phyloP scores from a whole-genome alignment of 2,329 filamentous ascomycete species.

The Aspergillus sp. region DNA sequence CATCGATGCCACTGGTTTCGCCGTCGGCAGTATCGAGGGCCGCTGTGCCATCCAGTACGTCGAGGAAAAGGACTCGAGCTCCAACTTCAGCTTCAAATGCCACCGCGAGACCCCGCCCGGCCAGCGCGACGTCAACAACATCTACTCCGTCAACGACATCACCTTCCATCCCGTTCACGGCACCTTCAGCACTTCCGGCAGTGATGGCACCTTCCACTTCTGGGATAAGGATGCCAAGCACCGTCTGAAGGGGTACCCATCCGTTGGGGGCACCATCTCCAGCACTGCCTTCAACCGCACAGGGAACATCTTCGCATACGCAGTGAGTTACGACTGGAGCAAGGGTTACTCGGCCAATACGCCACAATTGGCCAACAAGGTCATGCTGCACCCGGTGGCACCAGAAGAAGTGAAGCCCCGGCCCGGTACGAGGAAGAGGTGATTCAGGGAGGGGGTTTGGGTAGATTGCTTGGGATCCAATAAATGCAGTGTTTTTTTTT shows the following conservation, averaged over 20 bases:
- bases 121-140: slow-evolving; percentile 65
- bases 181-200: slow-evolving; percentile 95
- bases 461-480: neutral
- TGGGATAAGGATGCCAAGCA: slow-evolving; percentile 86
- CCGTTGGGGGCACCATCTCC: slow-evolving; percentile 77
- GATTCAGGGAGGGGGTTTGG: slow-evolving; percentile 7
- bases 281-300: slow-evolving; percentile 84
- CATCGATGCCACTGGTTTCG: slow-evolving; percentile 81
- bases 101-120: slow-evolving; percentile 70
- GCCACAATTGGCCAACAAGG: slow-evolving; percentile 61
- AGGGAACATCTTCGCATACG: slow-evolving; percentile 78
- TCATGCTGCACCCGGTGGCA: slow-evolving; percentile 72
- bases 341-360: slow-evolving; percentile 88
- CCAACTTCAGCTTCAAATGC: slow-evolving; percentile 99
- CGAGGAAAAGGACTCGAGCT: slow-evolving; percentile 83
- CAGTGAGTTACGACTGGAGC: slow-evolving; percentile 95
- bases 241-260: slow-evolving; percentile 78
- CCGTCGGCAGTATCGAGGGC: slow-evolving; percentile 92
- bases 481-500: neutral
- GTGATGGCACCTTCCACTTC: slow-evolving; percentile 77
- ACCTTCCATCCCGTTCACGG: slow-evolving; percentile 94
- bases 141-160: slow-evolving; percentile 93
- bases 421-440: slow-evolving; percentile 39
- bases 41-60: slow-evolving; percentile 97
- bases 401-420: slow-evolving; percentile 56